phyloP scores from a whole-genome alignment of 2,329 filamentous ascomycete genomes.

The Biscogniauxia mediterranea region DNA sequence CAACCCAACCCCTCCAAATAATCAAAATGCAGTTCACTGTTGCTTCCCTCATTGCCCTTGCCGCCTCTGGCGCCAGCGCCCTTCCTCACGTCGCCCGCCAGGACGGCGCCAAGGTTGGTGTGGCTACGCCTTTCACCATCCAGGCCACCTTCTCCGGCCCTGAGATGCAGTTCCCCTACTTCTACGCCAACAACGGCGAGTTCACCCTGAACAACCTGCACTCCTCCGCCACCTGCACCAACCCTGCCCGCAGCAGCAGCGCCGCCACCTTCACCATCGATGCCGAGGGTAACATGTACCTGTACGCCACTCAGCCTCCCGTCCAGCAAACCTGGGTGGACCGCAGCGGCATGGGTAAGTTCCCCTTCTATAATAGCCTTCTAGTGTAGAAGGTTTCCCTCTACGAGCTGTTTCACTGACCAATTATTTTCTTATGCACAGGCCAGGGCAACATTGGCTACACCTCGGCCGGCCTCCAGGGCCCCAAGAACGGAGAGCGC shows the following conservation, averaged over 20 bases:
- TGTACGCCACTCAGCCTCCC: slow-evolving; percentile 44
- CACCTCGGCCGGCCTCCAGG: slow-evolving; percentile 42
- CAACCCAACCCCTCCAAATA: background rate
- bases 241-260: slow-evolving; percentile 34
- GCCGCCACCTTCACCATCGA: slow-evolving; percentile 51
- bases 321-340: slow-evolving; percentile 53
- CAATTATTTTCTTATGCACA: slow-evolving; percentile 19
- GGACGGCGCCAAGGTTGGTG: slow-evolving; percentile 25
- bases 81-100: slow-evolving; percentile 15
- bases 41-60: slow-evolving; percentile 50
- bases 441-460: slow-evolving; percentile 55
- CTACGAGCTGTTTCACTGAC: background rate
- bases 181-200: slow-evolving; percentile 44
- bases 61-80: slow-evolving; percentile 34
- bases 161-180: slow-evolving; percentile 43
- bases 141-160: slow-evolving; percentile 47
- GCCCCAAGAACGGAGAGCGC: slow-evolving; percentile 43
- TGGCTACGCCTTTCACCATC: slow-evolving; percentile 43
- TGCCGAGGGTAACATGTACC: slow-evolving; percentile 45
- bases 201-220: slow-evolving; percentile 43
- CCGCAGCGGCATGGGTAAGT: slow-evolving; percentile 57
- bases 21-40: slow-evolving; percentile 40
- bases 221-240: slow-evolving; percentile 50
- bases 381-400: background rate
- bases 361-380: background rate